Conservation (phyloP, 2,329 filamentous ascomycete genomes). For the Chaetomiaceae sp. region DNA sequence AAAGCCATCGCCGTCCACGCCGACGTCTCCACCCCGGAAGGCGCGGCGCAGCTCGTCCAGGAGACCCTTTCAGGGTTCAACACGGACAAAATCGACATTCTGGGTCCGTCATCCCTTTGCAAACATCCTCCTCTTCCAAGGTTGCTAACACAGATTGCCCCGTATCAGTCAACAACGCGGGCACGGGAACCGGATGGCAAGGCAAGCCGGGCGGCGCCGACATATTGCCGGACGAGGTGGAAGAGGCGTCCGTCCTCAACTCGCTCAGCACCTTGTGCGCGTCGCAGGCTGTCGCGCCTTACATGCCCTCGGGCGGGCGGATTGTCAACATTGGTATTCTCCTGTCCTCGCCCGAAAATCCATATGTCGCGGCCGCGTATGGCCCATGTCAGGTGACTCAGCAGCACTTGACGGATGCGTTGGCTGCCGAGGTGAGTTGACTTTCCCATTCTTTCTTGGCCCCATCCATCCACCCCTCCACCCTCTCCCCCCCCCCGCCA, state of each 20-base stretch:
- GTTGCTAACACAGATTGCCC: no score
- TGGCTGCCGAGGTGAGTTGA: slow-evolving; percentile 30
- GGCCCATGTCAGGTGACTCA: slow-evolving; percentile 34
- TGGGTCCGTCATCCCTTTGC: slow-evolving; percentile 31
- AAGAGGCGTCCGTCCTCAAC: slow-evolving; percentile 33
- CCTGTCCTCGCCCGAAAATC: slow-evolving; percentile 23
- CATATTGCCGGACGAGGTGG: slow-evolving; percentile 26
- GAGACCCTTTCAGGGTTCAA: slow-evolving; percentile 34
- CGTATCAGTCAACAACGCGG: slow-evolving; percentile 41
- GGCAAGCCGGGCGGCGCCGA: slow-evolving; percentile 23
- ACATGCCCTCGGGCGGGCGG: slow-evolving; percentile 36
- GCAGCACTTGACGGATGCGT: slow-evolving; percentile 33
- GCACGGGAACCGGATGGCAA: slow-evolving; percentile 19
- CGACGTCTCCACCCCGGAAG: slow-evolving; percentile 32
- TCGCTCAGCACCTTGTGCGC: slow-evolving; percentile 34
- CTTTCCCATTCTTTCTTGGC: no score
- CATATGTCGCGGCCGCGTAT: slow-evolving; percentile 24
- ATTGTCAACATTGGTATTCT: slow-evolving; percentile 34
- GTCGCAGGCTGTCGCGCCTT: slow-evolving; percentile 31
- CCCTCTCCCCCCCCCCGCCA: no score
- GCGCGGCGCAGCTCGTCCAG: slow-evolving; percentile 31
- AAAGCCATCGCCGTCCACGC: slow-evolving; percentile 33
- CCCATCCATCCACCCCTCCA: no score
- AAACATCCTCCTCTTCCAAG: background rate
- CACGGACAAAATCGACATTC: slow-evolving; percentile 38